These are phyloP conservation scores for Intubia oerlemansii DNA, from an alignment of 2,329 filamentous ascomycete genomes.

Conservation along the genomic window DNA sequence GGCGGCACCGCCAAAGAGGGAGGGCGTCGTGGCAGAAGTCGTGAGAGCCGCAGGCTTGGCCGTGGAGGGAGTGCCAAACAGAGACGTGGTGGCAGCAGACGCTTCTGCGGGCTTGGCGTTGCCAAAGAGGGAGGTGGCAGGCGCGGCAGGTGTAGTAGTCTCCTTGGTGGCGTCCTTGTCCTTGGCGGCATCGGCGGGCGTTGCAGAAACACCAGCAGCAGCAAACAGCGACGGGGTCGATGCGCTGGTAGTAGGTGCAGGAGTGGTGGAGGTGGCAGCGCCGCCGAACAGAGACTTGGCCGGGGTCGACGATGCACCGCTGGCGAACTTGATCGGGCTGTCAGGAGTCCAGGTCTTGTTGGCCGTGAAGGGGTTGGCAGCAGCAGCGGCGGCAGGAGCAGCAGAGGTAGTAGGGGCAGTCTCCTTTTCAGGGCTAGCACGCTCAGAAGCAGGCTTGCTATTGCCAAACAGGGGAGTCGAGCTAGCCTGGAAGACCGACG, in stretches of 20 bases:
- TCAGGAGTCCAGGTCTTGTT: slow-evolving; percentile 28
- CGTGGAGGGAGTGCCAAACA: too few species aligned
- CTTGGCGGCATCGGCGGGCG: too few species aligned
- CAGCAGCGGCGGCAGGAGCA: slow-evolving; percentile 3
- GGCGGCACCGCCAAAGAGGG: too few species aligned
- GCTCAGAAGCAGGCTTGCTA: slow-evolving; percentile 13
- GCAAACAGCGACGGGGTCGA: too few species aligned
- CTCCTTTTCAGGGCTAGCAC: slow-evolving; percentile 22
- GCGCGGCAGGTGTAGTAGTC: background rate
- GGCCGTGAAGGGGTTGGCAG: too few species aligned
- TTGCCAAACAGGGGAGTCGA: slow-evolving; percentile 9
- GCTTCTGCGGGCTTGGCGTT: slow-evolving; percentile 1
- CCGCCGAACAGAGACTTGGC: slow-evolving; percentile 7
- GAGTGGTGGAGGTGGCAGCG: too few species aligned
- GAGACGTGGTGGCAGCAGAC: background rate
- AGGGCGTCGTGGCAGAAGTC: too few species aligned
- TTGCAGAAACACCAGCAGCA: too few species aligned
- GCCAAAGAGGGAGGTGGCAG: slow-evolving; percentile 1
- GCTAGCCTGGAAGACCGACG: too few species aligned
- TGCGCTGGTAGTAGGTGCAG: too few species aligned
- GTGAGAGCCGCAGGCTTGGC: background rate
- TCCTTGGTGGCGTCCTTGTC: too few species aligned
- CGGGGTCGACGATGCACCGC: slow-evolving; percentile 6
- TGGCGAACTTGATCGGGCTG: slow-evolving; percentile 31
- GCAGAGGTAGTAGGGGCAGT: too few species aligned